phyloP scores from a whole-genome alignment of 495 filamentous ascomycete species.

The Trichoderma erinaceum region DNA sequence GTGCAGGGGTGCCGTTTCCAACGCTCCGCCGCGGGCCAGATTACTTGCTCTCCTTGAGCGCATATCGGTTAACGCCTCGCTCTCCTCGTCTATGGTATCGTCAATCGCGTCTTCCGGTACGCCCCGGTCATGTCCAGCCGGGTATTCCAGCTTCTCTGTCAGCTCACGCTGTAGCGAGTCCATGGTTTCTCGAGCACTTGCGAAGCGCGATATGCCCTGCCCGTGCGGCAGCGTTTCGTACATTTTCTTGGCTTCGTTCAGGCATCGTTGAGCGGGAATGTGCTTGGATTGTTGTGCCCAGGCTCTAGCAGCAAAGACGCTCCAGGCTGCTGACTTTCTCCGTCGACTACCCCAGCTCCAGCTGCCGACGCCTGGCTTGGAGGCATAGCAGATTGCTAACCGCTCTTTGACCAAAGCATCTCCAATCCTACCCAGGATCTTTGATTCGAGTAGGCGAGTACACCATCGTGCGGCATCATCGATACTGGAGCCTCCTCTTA shows the following conservation, averaged over 20 bases:
- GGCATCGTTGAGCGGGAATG: slow-evolving; percentile 61
- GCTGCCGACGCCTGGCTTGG: slow-evolving; percentile 57
- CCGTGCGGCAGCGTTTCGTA: slow-evolving; percentile 57
- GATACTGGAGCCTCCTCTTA: slow-evolving; percentile 68
- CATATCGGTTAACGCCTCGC: slow-evolving; percentile 43
- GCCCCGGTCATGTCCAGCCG: slow-evolving; percentile 33
- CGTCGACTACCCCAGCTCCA: slow-evolving; percentile 61
- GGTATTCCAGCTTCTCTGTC: slow-evolving; percentile 42
- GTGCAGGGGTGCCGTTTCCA: slow-evolving; percentile 45
- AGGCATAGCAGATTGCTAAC: slow-evolving; percentile 73
- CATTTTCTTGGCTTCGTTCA: slow-evolving; percentile 62
- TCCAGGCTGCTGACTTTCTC: slow-evolving; percentile 88
- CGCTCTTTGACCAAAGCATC: slow-evolving; percentile 78
- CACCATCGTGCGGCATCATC: slow-evolving; percentile 89
- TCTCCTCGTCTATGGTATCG: slow-evolving; percentile 53
- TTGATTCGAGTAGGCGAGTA: slow-evolving; percentile 68
- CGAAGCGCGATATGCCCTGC: slow-evolving; percentile 49
- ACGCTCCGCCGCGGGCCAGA: slow-evolving; percentile 29
- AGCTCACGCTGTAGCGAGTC: slow-evolving; percentile 54
- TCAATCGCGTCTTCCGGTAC: slow-evolving; percentile 33
- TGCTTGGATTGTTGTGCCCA: slow-evolving; percentile 71
- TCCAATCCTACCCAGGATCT: slow-evolving; percentile 64
- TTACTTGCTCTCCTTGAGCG: slow-evolving; percentile 39
- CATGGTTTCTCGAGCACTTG: slow-evolving; percentile 56
- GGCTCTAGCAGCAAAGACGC: slow-evolving; percentile 69